These are phyloP conservation scores for Chaetoceros muelleri DNA, from an alignment of 108 stramenopile species.

Conservation along the genomic window DNA sequence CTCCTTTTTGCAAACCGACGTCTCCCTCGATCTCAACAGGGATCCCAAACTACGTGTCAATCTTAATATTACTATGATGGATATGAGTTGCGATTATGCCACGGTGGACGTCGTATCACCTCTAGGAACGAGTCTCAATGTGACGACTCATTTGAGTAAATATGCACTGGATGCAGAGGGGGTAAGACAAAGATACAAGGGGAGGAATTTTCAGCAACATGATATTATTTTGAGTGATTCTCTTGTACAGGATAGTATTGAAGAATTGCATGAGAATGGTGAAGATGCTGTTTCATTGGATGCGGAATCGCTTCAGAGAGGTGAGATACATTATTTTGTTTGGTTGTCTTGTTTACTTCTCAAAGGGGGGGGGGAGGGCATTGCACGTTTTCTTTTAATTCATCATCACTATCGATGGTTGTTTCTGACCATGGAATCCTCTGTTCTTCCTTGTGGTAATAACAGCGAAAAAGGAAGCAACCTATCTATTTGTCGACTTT, in stretches of 20 bases:
- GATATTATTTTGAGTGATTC: slow-evolving; percentile 66
- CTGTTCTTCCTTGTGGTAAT: too few relatives aligned
- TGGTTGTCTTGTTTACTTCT: too few relatives aligned
- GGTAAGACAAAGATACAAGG: slow-evolving; percentile 60
- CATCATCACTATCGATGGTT: not conserved
- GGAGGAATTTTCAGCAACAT: slow-evolving; percentile 77
- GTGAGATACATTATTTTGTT: too few relatives aligned
- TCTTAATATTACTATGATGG: slow-evolving; percentile 90
- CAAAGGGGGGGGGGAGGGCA: too few relatives aligned
- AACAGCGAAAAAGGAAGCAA: slow-evolving; percentile 20
- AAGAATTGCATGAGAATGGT: slow-evolving; percentile 81
- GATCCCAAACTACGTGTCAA: slow-evolving; percentile 52
- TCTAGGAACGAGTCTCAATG: slow-evolving; percentile 92
- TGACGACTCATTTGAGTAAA: slow-evolving; percentile 87
- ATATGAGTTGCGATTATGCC: slow-evolving; percentile 76
- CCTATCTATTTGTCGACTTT: slow-evolving; percentile 49
- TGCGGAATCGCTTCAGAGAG: slow-evolving; percentile 12
- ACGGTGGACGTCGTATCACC: slow-evolving; percentile 59
- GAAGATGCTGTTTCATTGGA: slow-evolving; percentile 72
- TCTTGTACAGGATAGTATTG: slow-evolving; percentile 61
- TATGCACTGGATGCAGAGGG: slow-evolving; percentile 89
- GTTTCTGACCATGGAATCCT: not conserved
- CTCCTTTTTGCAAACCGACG: slow-evolving; percentile 25
- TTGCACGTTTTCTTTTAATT: not conserved
- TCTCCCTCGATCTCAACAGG: slow-evolving; percentile 52